A percentile compares a stretch with the other conserved stretches of the same genome.
Evolutionary conservation across 306 rosid species (phyloP).

Genomic region (Oxytropis ochrocephala): DNA sequence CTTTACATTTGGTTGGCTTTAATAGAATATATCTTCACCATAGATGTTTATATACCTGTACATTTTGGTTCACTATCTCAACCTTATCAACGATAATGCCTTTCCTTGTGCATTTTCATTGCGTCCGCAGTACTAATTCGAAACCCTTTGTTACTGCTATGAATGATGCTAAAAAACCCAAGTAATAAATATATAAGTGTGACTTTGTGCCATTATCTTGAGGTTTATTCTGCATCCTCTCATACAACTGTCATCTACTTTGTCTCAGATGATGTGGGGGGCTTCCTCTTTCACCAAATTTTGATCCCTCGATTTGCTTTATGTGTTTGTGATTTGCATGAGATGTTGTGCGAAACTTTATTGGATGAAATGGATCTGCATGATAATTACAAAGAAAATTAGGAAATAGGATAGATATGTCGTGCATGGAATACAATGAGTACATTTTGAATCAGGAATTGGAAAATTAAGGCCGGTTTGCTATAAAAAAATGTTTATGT

Average conservation of each 20-base stretch:
- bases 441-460: not conserved
- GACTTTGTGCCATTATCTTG: not conserved
- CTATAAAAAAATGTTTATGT: too few relatives aligned
- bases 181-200: not conserved
- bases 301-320: not conserved
- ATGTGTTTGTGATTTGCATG: not conserved
- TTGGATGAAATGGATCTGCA: not conserved
- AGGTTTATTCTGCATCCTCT: not conserved
- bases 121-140: not conserved
- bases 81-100: not conserved
- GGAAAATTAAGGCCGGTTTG: not conserved
- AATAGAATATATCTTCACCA: not conserved
- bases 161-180: not conserved
- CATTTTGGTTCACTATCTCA: slow-evolving; percentile 1
- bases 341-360: not conserved
- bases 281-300: not conserved
- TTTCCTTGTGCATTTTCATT: slow-evolving; percentile 14
- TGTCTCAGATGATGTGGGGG: not conserved
- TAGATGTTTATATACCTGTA: not conserved
- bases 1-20: not conserved
- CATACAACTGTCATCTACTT: not conserved
- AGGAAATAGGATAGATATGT: not conserved
- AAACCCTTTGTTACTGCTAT: not conserved
- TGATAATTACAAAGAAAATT: slow-evolving; percentile 6
- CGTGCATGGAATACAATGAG: slow-evolving; percentile 6